Evolutionary conservation across 1,284 basidiomycete species (phyloP).

Genomic region (Pseudozyma sp.): DNA sequence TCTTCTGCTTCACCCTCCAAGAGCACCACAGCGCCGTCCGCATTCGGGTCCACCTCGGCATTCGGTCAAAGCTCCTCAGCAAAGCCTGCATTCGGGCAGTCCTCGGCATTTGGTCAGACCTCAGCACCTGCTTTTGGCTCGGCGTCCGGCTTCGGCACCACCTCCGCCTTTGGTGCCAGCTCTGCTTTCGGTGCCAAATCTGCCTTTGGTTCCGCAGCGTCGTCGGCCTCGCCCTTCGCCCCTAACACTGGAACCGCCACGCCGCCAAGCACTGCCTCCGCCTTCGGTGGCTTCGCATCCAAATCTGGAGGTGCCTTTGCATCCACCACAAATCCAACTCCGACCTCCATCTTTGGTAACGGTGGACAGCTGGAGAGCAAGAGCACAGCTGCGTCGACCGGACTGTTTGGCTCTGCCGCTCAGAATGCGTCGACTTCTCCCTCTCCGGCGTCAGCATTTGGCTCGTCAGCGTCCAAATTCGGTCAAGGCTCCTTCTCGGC

Average conservation of each 20-base stretch:
- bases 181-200: slow-evolving; percentile 40
- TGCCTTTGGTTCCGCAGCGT: slow-evolving; percentile 48
- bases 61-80: slow-evolving; percentile 64
- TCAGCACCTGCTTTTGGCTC: slow-evolving; percentile 50
- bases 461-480: slow-evolving; percentile 22
- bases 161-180: slow-evolving; percentile 59
- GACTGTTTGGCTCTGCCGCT: slow-evolving; percentile 14
- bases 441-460: slow-evolving; percentile 22
- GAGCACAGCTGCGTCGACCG: slow-evolving; percentile 3
- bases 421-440: slow-evolving; percentile 4
- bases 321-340: slow-evolving; percentile 11
- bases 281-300: slow-evolving; percentile 42
- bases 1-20: slow-evolving; percentile 11
- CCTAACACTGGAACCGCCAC: slow-evolving; percentile 12
- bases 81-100: slow-evolving; percentile 49
- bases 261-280: slow-evolving; percentile 31
- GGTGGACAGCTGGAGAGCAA: slow-evolving; percentile 38
- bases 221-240: slow-evolving; percentile 26
- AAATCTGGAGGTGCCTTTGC: slow-evolving; percentile 32
- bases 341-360: slow-evolving; percentile 36
- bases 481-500: slow-evolving; percentile 35
- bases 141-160: slow-evolving; percentile 65
- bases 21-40: slow-evolving; percentile 16
- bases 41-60: slow-evolving; percentile 66
- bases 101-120: slow-evolving; percentile 50